Conservation (phyloP, 108 stramenopile species). For the Discostella stelligeroides region DNA sequence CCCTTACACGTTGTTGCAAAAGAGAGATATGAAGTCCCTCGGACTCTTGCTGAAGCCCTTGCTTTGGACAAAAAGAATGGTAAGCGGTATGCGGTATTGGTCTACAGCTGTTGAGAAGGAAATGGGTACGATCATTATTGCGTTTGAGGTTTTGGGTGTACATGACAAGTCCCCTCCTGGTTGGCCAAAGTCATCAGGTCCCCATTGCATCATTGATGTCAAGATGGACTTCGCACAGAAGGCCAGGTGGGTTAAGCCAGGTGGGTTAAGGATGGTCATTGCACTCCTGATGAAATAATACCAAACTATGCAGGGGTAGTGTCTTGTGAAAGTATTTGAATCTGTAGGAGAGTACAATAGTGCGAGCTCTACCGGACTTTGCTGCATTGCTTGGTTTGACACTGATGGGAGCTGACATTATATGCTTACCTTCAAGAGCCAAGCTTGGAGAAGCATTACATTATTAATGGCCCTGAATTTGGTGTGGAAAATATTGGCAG, state of each 20-base stretch:
- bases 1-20: constrained; percentile 2
- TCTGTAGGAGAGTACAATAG: too few relatives aligned
- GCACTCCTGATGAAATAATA: not conserved
- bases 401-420: constrained; percentile 24
- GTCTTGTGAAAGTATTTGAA: too few relatives aligned
- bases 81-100: constrained; percentile 16
- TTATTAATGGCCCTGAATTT: constrained; percentile 22
- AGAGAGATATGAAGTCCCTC: constrained; percentile 15
- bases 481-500: constrained; percentile 16
- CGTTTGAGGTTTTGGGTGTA: too few relatives aligned
- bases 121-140: too few relatives aligned
- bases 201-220: too few relatives aligned
- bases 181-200: not conserved
- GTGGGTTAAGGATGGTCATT: constrained; percentile 8
- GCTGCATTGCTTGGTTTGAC: constrained; percentile 20
- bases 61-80: constrained; percentile 16
- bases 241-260: too few relatives aligned
- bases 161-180: constrained; percentile 2
- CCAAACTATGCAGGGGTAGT: too few relatives aligned
- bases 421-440: constrained; percentile 41
- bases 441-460: constrained; percentile 1
- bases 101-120: too few relatives aligned
- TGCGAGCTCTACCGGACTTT: too few relatives aligned
- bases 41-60: constrained; percentile 1
- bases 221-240: constrained; percentile 24